Conservation (phyloP, 306 rosid genomes). For the Sechiopsis laciniata region DNA sequence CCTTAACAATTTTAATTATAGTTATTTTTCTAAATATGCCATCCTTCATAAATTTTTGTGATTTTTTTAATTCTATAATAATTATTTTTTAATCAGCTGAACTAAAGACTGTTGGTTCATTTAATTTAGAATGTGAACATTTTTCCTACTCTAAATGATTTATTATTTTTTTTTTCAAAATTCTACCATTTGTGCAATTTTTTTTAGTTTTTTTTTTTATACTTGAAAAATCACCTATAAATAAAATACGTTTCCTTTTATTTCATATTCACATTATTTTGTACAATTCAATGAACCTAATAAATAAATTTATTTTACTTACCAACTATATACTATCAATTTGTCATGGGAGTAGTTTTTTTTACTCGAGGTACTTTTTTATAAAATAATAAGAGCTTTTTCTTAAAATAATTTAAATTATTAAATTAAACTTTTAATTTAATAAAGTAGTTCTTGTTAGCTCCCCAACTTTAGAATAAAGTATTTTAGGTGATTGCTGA, state of each 20-base stretch:
- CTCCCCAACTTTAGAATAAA: constrained; percentile 1
- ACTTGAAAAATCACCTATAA: neutral
- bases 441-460: neutral
- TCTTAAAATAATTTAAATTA: neutral
- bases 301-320: no score
- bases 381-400: neutral
- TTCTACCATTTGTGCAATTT: no score
- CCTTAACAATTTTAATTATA: no score
- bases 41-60: no score
- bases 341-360: neutral
- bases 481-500: neutral
- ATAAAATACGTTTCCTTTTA: neutral
- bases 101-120: no score
- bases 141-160: no score
- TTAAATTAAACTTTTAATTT: neutral
- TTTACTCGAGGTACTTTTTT: neutral
- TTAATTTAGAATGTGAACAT: no score
- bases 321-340: neutral
- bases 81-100: no score
- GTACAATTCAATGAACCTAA: neutral
- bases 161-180: no score
- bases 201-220: no score
- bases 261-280: neutral
- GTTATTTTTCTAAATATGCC: no score
- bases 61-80: no score